Evolutionary conservation across 2,329 filamentous ascomycete genomes (phyloP).

Genomic region (Zalaria obscura): DNA sequence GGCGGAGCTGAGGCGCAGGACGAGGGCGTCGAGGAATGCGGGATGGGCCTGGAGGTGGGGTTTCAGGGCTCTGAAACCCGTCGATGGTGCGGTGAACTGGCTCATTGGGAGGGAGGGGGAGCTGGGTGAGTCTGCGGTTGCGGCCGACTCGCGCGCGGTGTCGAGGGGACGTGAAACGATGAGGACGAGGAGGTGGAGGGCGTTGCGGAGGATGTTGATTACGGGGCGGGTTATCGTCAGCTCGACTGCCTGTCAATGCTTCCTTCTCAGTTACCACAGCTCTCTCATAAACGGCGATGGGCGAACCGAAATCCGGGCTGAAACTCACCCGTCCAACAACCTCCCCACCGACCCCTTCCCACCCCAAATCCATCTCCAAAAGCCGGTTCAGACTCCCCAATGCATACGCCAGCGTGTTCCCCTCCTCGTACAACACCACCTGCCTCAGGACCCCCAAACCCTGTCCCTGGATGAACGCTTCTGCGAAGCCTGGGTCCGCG

Average conservation of each 20-base stretch:
- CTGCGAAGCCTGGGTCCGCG: slow-evolving; percentile 90
- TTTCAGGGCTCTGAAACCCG: slow-evolving; percentile 83
- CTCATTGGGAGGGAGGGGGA: too few relatives aligned
- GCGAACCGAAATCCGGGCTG: slow-evolving; percentile 3
- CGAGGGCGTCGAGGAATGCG: slow-evolving; percentile 87
- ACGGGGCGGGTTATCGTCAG: slow-evolving; percentile 88
- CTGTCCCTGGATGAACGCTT: slow-evolving; percentile 84
- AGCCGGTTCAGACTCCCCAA: slow-evolving; percentile 77
- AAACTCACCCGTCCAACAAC: slow-evolving; percentile 49
- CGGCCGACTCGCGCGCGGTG: slow-evolving; percentile 41
- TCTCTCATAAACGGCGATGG: not conserved
- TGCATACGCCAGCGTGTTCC: slow-evolving; percentile 92
- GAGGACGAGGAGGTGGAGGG: slow-evolving; percentile 91
- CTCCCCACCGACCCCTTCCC: slow-evolving; percentile 72
- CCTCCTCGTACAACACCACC: slow-evolving; percentile 69
- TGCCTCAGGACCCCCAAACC: slow-evolving; percentile 70
- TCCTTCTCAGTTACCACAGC: slow-evolving; percentile 3
- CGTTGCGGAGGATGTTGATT: slow-evolving; percentile 91
- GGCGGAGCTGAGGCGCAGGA: slow-evolving; percentile 79
- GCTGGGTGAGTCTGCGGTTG: slow-evolving; percentile 15
- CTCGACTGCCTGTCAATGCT: slow-evolving; percentile 53
- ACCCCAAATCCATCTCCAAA: slow-evolving; percentile 93
- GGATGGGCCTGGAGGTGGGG: slow-evolving; percentile 84
- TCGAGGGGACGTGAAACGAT: slow-evolving; percentile 68
- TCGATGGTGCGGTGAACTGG: slow-evolving; percentile 18